Evolutionary conservation across 2,329 filamentous ascomycete genomes (phyloP), one percentile per base, ranked within the genome.

Genomic region (Colletotrichum viniferum): DNA sequence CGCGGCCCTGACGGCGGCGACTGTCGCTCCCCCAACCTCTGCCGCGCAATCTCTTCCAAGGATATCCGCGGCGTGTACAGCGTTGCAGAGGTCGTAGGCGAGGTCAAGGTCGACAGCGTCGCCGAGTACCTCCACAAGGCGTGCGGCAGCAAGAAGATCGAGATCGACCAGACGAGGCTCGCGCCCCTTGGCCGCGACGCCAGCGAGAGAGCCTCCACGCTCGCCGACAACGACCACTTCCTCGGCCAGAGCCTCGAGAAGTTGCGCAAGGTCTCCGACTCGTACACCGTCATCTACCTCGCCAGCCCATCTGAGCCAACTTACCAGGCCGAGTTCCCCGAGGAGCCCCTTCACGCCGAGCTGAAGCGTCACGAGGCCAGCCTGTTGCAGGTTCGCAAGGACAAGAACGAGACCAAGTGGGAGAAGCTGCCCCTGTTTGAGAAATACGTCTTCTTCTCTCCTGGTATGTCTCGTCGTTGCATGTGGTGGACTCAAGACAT

Each of bases 361-460:
- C 85, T 97, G 78, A 97, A 95, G 90, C 91, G 95, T 78, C 84
- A 86, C 69, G 76, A 85, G 9, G 80, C 84, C 24, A 78, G 79
- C 26, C 73, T 77, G n/a, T 34, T 58, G n/a, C 69, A 77, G n/a
- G 64, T 77, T 26, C 77, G 77, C 78, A 85, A 83, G 71, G 84
- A 85, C 21, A 81, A 82, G 18, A 88, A 90, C 74, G 80, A 77
- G 69, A 86, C 83, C 8, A 83, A 80, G 8, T 79, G 81, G 68
- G 80, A 88, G 73, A 88, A 84, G 43, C 83, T 88, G 34, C 88
- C 91, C 5, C 85, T 98, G 58, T 98, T 99, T 80, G 94, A 97
- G 85, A 96, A 94, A 84, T 99, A 99, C 84, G 94, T 98, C 83
- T 98, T 96, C 87, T 94, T 99, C 79, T 96, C 94, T 13, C 95